Percentiles rank a stretch among this genome's conserved stretches.
Conservation (phyloP, 257 asterid genomes). For the Plantago ovata region DNA sequence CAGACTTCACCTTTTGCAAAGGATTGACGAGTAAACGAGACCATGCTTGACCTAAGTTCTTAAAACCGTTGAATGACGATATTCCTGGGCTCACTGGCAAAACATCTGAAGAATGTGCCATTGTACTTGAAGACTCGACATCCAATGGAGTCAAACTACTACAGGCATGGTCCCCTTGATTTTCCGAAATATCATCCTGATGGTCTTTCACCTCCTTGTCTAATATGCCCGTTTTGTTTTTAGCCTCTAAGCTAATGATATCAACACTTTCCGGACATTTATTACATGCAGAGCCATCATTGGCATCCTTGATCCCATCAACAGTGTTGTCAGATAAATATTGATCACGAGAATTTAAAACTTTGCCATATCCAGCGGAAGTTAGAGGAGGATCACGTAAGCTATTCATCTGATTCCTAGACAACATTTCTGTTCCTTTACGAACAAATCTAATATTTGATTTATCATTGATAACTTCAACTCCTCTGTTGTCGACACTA, state of each 20-base stretch:
- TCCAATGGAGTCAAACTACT: slow-evolving; percentile 25
- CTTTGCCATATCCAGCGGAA: slow-evolving; percentile 31
- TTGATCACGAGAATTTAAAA: slow-evolving; percentile 28
- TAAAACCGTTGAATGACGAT: slow-evolving; percentile 34
- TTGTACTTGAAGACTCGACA: slow-evolving; percentile 35
- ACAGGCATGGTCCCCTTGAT: slow-evolving; percentile 32
- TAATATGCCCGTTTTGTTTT: slow-evolving; percentile 27
- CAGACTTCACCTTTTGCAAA: slow-evolving; percentile 56
- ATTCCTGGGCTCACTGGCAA: slow-evolving; percentile 37
- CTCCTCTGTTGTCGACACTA: slow-evolving; percentile 28
- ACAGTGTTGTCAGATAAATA: slow-evolving; percentile 30
- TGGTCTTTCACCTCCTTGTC: slow-evolving; percentile 37
- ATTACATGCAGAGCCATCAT: slow-evolving; percentile 18
- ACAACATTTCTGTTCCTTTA: slow-evolving; percentile 33
- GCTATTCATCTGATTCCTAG: slow-evolving; percentile 28
- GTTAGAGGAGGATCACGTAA: slow-evolving; percentile 48
- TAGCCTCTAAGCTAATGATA: slow-evolving; percentile 28
- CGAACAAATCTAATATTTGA: slow-evolving; percentile 27
- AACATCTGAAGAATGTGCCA: slow-evolving; percentile 25
- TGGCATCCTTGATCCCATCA: slow-evolving; percentile 17
- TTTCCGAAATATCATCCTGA: slow-evolving; percentile 30
- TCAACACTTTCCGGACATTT: slow-evolving; percentile 33
- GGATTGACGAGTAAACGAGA: slow-evolving; percentile 47
- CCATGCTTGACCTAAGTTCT: slow-evolving; percentile 41
- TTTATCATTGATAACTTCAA: slow-evolving; percentile 29